Evolutionary conservation across 257 asterid species (phyloP).

Genomic region (Solanum pinnatisectum): DNA sequence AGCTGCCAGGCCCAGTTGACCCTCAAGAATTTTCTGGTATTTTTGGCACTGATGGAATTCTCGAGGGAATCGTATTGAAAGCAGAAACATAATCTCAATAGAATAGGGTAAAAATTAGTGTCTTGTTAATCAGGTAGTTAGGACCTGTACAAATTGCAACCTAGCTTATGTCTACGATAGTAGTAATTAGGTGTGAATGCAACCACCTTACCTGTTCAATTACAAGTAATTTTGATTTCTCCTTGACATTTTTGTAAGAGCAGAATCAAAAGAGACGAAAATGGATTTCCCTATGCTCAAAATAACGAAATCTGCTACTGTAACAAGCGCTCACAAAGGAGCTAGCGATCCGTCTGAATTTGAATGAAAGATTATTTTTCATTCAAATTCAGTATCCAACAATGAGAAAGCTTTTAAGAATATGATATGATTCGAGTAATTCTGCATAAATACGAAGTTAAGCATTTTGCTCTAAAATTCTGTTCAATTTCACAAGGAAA

Average conservation of each 20-base stretch:
- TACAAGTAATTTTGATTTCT: not conserved
- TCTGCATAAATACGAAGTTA: not conserved
- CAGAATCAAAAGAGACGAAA: no score
- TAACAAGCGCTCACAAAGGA: no score
- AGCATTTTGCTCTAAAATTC: not conserved
- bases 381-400: not conserved
- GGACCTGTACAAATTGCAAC: not conserved
- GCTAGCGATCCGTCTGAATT: no score
- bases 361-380: not conserved
- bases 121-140: not conserved
- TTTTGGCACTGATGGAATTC: constrained; percentile 69
- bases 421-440: not conserved
- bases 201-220: not conserved
- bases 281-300: no score
- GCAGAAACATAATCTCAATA: constrained; percentile 1
- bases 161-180: not conserved
- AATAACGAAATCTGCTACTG: no score
- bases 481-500: not conserved
- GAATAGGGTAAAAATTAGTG: not conserved
- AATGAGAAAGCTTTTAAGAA: not conserved
- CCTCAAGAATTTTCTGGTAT: constrained; percentile 63
- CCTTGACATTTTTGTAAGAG: no score
- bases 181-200: not conserved
- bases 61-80: constrained; percentile 67
- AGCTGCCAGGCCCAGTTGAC: constrained; percentile 82